Percentiles rank a stretch among this genome's conserved stretches.
Evolutionary conservation across 2,329 filamentous ascomycete species (phyloP).

Genomic region (Albifimbria verrucaria): DNA sequence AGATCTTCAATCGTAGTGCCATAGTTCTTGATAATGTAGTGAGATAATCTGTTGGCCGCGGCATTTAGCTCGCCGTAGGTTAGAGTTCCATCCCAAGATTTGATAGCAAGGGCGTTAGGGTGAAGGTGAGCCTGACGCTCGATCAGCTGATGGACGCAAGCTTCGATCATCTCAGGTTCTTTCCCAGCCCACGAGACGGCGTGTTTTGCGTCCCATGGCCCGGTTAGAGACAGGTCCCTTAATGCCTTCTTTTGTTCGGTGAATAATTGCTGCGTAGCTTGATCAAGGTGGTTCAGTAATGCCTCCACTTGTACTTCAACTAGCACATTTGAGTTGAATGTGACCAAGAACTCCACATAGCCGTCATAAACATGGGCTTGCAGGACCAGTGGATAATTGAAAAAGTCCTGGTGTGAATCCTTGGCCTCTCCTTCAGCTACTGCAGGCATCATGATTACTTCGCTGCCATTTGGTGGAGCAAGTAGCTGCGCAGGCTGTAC

Average conservation of each 20-base stretch:
- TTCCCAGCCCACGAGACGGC: background rate
- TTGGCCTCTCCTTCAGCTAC: background rate
- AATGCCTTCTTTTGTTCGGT: background rate
- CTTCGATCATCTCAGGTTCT: background rate
- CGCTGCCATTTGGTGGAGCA: background rate
- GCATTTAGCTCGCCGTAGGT: background rate
- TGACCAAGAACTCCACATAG: background rate
- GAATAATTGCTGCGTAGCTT: background rate
- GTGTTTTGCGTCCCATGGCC: slow-evolving; percentile 11
- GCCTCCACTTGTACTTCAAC: background rate
- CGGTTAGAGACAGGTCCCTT: slow-evolving; percentile 2
- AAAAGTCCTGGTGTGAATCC: slow-evolving; percentile 2
- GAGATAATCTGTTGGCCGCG: slow-evolving; percentile 32
- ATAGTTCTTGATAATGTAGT: slow-evolving; percentile 19
- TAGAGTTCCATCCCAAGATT: background rate
- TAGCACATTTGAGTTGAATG: slow-evolving; percentile 1
- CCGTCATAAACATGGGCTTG: background rate
- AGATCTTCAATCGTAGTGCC: too few relatives aligned
- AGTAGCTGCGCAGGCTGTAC: background rate
- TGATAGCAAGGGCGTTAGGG: background rate
- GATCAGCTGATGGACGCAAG: background rate
- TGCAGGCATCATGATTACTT: background rate
- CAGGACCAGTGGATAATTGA: slow-evolving; percentile 3
- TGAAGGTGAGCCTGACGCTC: background rate
- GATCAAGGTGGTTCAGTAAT: slow-evolving; percentile 4